These are phyloP conservation scores for Pittosporum tobira DNA, from an alignment of 129 eudicot species.

Conservation along the genomic window DNA sequence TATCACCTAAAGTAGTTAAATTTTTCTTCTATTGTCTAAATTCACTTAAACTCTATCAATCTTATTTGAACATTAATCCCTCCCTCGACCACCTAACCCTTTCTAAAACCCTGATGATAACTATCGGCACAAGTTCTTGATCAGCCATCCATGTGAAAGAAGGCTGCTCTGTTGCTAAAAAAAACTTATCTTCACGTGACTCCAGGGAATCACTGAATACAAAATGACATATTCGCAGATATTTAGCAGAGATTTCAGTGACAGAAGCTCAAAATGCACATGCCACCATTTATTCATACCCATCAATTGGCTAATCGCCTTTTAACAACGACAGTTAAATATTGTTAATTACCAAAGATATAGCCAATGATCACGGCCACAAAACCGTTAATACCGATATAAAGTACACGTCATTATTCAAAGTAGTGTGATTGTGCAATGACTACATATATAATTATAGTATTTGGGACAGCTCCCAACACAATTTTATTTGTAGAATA, in stretches of 20 bases:
- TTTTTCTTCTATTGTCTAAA: too few relatives aligned
- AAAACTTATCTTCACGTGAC: slow-evolving; percentile 1
- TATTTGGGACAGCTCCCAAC: slow-evolving; percentile 11
- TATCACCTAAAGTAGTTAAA: too few relatives aligned
- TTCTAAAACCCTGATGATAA: too few relatives aligned
- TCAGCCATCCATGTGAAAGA: not conserved
- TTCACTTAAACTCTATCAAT: too few relatives aligned
- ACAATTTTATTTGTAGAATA: not conserved
- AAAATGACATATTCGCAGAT: not conserved
- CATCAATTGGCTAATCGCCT: not conserved
- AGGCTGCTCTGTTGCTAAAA: not conserved
- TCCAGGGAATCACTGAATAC: not conserved
- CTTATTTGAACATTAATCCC: too few relatives aligned
- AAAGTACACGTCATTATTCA: not conserved
- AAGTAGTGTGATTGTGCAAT: slow-evolving; percentile 2
- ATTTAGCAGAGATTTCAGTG: not conserved
- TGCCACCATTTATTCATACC: not conserved
- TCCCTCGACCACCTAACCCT: too few relatives aligned
- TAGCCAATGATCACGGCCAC: not conserved
- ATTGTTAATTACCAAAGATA: too few relatives aligned
- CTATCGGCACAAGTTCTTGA: not conserved
- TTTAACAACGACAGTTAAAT: too few relatives aligned
- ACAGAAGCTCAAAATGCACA: not conserved
- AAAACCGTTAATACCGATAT: not conserved
- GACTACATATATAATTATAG: not conserved